Conservation (phyloP, 2,329 filamentous ascomycete species). For the Colletotrichum sojae region DNA sequence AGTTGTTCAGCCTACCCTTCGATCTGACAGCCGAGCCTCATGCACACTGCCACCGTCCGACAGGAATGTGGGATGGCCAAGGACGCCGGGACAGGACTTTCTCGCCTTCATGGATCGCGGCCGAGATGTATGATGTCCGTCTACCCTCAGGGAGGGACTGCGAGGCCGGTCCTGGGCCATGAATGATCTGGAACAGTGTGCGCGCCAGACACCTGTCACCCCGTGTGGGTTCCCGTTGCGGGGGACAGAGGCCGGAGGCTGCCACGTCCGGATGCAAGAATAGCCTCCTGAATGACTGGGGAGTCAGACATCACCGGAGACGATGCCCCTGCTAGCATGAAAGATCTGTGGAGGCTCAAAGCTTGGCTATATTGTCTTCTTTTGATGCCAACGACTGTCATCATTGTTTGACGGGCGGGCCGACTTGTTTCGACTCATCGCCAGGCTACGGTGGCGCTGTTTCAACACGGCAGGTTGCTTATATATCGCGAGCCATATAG, state of each 20-base stretch:
- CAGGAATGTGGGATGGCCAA: conserved; percentile 18
- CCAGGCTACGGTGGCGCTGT: conserved; percentile 28
- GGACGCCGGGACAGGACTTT: neutral
- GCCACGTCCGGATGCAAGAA: conserved; percentile 23
- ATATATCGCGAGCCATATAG: conserved; percentile 28
- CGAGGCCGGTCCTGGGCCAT: conserved; percentile 31
- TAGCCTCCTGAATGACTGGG: conserved; percentile 14
- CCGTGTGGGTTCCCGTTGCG: conserved; percentile 13
- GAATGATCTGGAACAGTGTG: conserved; percentile 29
- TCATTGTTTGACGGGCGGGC: conserved; percentile 26
- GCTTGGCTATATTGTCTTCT: conserved; percentile 28
- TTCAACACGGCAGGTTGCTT: conserved; percentile 31
- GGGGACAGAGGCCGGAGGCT: conserved; percentile 25
- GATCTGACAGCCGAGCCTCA: conserved; percentile 36
- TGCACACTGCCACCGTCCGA: conserved; percentile 20
- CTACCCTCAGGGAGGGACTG: neutral
- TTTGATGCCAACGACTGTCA: conserved; percentile 27
- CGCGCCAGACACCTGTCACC: conserved; percentile 32
- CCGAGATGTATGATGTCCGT: conserved; percentile 11
- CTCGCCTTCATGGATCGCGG: conserved; percentile 2
- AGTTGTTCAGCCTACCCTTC: conserved; percentile 24
- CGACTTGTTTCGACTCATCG: conserved; percentile 31
- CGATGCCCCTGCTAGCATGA: conserved; percentile 17
- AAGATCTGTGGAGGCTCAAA: conserved; percentile 36
- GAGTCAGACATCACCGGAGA: conserved; percentile 11